These are phyloP conservation scores for Huntiella moniliformis DNA, from an alignment of 2,329 filamentous ascomycete genomes.

Conservation along the genomic window DNA sequence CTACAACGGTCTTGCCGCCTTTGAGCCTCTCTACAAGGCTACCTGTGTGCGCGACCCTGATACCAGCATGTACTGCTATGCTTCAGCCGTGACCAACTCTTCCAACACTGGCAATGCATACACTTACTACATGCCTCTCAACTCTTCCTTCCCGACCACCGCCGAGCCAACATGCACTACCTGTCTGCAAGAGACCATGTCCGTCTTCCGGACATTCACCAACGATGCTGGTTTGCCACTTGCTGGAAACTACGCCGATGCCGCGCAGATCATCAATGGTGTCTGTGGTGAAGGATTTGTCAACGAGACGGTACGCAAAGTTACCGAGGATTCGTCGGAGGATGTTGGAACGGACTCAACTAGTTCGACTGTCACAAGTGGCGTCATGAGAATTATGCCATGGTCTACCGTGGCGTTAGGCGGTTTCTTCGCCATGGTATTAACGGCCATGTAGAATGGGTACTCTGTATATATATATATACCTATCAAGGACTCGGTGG, in stretches of 20 bases:
- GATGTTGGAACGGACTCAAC: not conserved
- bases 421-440: not conserved
- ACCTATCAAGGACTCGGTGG: no score
- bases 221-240: conserved; percentile 48
- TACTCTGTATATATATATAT: no score
- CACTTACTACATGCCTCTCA: conserved; percentile 72
- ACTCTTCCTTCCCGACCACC: conserved; percentile 45
- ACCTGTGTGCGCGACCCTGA: conserved; percentile 55
- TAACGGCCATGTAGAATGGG: not conserved
- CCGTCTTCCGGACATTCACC: conserved; percentile 53
- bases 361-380: not conserved
- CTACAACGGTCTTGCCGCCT: conserved; percentile 57
- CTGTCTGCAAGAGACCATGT: conserved; percentile 68
- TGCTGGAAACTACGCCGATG: conserved; percentile 46
- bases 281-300: conserved; percentile 40
- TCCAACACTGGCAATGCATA: conserved; percentile 54
- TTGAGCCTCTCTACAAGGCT: conserved; percentile 59
- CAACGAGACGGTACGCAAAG: conserved; percentile 29
- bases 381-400: not conserved
- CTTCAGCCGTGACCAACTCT: conserved; percentile 62
- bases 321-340: conserved; percentile 12
- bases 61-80: conserved; percentile 59
- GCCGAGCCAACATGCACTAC: conserved; percentile 54
- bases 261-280: conserved; percentile 55
- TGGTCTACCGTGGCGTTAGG: not conserved